These are phyloP conservation scores for Diaporthe sp. DNA, from an alignment of 2,329 filamentous ascomycete species.

Conservation along the genomic window DNA sequence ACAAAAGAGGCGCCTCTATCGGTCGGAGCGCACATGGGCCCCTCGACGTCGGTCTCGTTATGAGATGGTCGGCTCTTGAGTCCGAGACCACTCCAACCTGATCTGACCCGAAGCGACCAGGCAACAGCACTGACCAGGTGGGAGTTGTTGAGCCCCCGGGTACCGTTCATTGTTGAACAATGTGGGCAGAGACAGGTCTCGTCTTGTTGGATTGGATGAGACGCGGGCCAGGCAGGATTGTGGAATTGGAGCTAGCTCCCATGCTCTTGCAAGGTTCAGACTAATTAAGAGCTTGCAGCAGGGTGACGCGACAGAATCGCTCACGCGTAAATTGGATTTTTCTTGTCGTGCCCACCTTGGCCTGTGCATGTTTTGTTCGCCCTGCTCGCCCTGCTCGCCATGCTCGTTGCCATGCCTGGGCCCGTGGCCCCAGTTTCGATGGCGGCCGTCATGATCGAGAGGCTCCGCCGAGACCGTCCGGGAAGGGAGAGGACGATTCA, in stretches of 20 bases:
- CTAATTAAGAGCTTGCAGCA: conserved; percentile 31
- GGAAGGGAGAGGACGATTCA: conserved; percentile 14
- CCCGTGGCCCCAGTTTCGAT: conserved; percentile 14
- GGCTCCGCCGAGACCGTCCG: conserved; percentile 23
- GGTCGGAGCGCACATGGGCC: conserved; percentile 17
- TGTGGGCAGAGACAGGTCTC: conserved; percentile 32
- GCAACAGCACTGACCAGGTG: conserved; percentile 4
- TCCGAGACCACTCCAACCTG: conserved; percentile 24
- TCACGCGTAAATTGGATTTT: conserved; percentile 34
- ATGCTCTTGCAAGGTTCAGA: conserved; percentile 31
- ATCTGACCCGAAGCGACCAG: conserved; percentile 26
- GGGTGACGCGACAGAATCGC: conserved; percentile 28
- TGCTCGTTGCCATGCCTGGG: neutral
- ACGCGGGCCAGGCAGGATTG: conserved; percentile 30
- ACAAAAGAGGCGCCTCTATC: neutral
- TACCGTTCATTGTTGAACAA: conserved; percentile 30
- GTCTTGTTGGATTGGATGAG: conserved; percentile 29
- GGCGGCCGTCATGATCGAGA: conserved; percentile 16
- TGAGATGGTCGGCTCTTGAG: conserved; percentile 18
- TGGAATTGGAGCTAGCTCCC: conserved; percentile 29
- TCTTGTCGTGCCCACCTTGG: conserved; percentile 20
- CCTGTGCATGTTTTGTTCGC: conserved; percentile 16
- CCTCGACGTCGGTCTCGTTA: conserved; percentile 19
- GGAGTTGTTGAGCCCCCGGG: conserved; percentile 24
- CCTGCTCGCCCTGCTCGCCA: neutral